These are phyloP conservation scores for Basipetospora sp. DNA, from an alignment of 2,329 filamentous ascomycete species.

Conservation along the genomic window DNA sequence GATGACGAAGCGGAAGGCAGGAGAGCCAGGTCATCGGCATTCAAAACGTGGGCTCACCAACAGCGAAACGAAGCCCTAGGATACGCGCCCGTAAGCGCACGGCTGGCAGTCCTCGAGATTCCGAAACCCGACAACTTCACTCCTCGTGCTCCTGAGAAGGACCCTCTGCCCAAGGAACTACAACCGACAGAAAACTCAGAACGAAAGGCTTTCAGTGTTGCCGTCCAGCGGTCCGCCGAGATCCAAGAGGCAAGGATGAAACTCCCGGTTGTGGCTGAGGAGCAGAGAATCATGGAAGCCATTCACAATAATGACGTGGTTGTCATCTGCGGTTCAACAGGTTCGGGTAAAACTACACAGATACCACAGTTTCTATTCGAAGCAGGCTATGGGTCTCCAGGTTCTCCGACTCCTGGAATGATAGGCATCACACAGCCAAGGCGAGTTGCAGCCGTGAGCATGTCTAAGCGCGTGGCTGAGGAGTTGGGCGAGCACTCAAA, in stretches of 20 bases:
- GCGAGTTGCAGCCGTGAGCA: slow-evolving; percentile 88
- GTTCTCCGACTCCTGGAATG: slow-evolving; percentile 72
- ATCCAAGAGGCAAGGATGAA: slow-evolving; percentile 67
- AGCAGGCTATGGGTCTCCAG: slow-evolving; percentile 69
- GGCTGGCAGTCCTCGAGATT: slow-evolving; percentile 31
- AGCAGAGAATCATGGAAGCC: slow-evolving; percentile 96
- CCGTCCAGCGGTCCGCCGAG: slow-evolving; percentile 52
- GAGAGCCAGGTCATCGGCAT: slow-evolving; percentile 42
- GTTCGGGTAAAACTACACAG: slow-evolving; percentile 95
- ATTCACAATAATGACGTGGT: slow-evolving; percentile 84
- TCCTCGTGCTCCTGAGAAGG: slow-evolving; percentile 53
- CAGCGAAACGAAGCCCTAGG: slow-evolving; percentile 75
- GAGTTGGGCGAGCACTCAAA: slow-evolving; percentile 68
- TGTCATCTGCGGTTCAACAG: slow-evolving; percentile 85
- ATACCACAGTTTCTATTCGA: slow-evolving; percentile 93
- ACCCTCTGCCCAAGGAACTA: slow-evolving; percentile 54
- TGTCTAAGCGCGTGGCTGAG: slow-evolving; percentile 79
- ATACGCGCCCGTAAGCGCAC: slow-evolving; percentile 30
- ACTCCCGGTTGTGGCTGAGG: slow-evolving; percentile 82
- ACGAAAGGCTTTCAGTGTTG: slow-evolving; percentile 63
- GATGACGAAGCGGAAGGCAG: slow-evolving; percentile 15
- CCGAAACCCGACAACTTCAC: slow-evolving; percentile 48
- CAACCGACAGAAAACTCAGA: slow-evolving; percentile 42
- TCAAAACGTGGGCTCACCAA: slow-evolving; percentile 84
- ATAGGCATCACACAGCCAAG: slow-evolving; percentile 91